Evolutionary conservation across 768 basidiomycete species (phyloP).

Genomic region (Boletus edulis): DNA sequence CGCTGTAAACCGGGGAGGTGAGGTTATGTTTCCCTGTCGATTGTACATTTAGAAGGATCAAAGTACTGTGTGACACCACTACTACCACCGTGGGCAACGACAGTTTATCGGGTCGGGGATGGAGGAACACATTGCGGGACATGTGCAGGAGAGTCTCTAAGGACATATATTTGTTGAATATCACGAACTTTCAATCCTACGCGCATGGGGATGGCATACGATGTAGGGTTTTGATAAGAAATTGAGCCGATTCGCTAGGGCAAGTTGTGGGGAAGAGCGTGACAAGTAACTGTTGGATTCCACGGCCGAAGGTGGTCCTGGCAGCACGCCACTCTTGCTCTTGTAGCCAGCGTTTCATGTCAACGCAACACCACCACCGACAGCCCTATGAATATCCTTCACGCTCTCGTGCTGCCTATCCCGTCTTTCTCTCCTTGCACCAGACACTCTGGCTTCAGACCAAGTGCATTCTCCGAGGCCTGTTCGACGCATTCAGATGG

Average conservation of each 20-base stretch:
- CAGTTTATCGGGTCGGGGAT: background rate
- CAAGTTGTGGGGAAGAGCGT: background rate
- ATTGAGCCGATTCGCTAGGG: slow-evolving; percentile 1
- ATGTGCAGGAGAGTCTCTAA: background rate
- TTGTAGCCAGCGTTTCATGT: slow-evolving; percentile 18
- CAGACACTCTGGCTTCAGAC: slow-evolving; percentile 61
- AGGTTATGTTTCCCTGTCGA: no score
- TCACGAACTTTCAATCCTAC: background rate
- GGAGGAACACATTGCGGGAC: slow-evolving; percentile 3
- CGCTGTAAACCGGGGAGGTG: no score
- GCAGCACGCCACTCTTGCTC: background rate
- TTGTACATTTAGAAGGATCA: no score
- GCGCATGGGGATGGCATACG: background rate
- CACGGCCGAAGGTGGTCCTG: background rate
- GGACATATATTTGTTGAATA: background rate
- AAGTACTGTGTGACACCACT: no score
- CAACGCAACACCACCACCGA: slow-evolving; percentile 15
- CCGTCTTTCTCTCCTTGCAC: slow-evolving; percentile 62
- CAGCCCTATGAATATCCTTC: slow-evolving; percentile 17
- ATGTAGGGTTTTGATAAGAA: background rate
- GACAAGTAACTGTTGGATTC: background rate
- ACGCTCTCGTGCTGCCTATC: slow-evolving; percentile 55
- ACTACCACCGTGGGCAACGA: no score
- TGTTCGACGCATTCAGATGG: slow-evolving; percentile 75
- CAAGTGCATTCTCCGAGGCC: slow-evolving; percentile 54